phyloP scores from a whole-genome alignment of 2,329 filamentous ascomycete genomes.

The Zymoseptoria tritici region DNA sequence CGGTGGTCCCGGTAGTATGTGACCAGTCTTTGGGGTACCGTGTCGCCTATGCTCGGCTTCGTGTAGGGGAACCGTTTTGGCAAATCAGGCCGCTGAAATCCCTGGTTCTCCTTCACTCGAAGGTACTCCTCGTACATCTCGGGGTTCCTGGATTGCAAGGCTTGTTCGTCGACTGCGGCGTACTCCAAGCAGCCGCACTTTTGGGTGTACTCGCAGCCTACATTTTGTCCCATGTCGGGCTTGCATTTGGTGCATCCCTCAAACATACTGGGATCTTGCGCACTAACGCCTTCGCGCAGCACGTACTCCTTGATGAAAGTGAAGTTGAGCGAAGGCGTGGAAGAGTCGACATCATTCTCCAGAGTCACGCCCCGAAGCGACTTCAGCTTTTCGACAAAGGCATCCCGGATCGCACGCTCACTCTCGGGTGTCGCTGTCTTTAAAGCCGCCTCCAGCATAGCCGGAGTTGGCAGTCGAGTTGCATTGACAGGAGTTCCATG shows the following conservation, averaged over 20 bases:
- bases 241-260: slow-evolving; percentile 59
- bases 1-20: slow-evolving; percentile 38
- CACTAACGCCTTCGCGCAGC: slow-evolving; percentile 52
- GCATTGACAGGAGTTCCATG: slow-evolving; percentile 15
- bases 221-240: slow-evolving; percentile 36
- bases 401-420: slow-evolving; percentile 30
- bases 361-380: slow-evolving; percentile 24
- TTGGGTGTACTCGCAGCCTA: slow-evolving; percentile 36
- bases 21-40: slow-evolving; percentile 22
- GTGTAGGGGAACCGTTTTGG: slow-evolving; percentile 58
- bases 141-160: too few relatives aligned
- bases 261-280: slow-evolving; percentile 51
- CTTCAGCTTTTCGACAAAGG: slow-evolving; percentile 30
- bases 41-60: slow-evolving; percentile 7
- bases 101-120: too few relatives aligned
- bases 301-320: slow-evolving; percentile 59
- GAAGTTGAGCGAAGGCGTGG: slow-evolving; percentile 55
- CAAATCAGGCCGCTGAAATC: slow-evolving; percentile 19
- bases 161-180: slow-evolving; percentile 28
- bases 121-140: too few relatives aligned
- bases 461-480: slow-evolving; percentile 27
- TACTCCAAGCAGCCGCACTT: slow-evolving; percentile 63
- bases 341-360: slow-evolving; percentile 52
- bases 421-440: slow-evolving; percentile 27
- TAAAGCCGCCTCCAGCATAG: slow-evolving; percentile 30